Evolutionary conservation across 495 filamentous ascomycete genomes (phyloP).

Genomic region (Tuber magnatum): DNA sequence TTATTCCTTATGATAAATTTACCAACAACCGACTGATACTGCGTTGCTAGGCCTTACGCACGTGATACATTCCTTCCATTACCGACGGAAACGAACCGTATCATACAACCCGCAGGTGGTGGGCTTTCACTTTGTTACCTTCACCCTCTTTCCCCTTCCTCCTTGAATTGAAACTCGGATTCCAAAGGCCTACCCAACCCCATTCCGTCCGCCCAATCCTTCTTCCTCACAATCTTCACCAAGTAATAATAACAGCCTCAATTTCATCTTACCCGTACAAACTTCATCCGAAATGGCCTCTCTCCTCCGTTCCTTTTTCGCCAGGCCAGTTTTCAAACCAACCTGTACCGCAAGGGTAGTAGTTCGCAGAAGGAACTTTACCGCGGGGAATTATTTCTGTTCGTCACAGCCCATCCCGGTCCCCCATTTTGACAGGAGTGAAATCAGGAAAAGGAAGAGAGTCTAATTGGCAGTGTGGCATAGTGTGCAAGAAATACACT

Average conservation of each 20-base stretch:
- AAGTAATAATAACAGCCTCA: background rate
- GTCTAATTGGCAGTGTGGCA: slow-evolving; percentile 2
- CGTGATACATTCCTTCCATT: background rate
- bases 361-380: background rate
- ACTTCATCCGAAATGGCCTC: slow-evolving; percentile 9
- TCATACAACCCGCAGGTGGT: background rate
- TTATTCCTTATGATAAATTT: background rate
- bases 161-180: background rate
- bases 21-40: background rate
- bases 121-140: background rate
- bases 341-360: background rate
- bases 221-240: background rate
- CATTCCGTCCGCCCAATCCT: background rate
- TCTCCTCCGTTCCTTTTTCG: slow-evolving; percentile 2
- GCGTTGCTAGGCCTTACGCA: background rate
- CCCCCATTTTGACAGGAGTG: background rate
- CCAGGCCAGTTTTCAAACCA: background rate
- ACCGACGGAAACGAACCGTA: background rate
- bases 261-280: background rate
- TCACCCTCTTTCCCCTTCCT: background rate
- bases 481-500: slow-evolving; percentile 69
- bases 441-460: background rate
- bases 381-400: background rate
- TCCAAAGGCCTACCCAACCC: background rate
- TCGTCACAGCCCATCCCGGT: background rate